Percentiles rank a stretch among this genome's conserved stretches.
Evolutionary conservation across 305 asterid genomes (phyloP).

Genomic region (Coffea humblotiana): DNA sequence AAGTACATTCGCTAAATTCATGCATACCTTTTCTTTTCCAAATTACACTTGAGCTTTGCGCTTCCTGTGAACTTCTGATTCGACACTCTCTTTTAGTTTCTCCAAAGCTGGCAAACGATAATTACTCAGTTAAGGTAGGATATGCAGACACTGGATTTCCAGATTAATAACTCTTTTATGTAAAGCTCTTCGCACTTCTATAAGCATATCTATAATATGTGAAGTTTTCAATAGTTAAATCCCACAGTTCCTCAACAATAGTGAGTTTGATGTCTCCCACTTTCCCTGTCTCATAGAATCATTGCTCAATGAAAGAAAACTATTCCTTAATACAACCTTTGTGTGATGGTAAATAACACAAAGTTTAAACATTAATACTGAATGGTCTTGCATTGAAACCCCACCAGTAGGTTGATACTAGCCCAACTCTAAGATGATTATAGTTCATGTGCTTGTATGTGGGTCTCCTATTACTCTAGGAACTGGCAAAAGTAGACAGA

Average conservation of each 20-base stretch:
- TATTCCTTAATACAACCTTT: not conserved
- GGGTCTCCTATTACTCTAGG: not conserved
- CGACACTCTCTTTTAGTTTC: conserved; percentile 60
- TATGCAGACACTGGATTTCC: not conserved
- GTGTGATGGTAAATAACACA: not conserved
- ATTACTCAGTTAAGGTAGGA: not conserved
- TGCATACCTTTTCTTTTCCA: conserved; percentile 17
- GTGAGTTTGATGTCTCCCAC: not conserved
- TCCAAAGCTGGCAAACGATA: conserved; percentile 57
- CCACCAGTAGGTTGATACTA: not conserved
- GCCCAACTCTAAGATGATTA: not conserved
- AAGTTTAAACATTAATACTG: not conserved
- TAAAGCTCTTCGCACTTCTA: not conserved
- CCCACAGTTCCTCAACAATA: not conserved
- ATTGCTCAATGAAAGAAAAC: not conserved
- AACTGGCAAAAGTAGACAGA: not conserved
- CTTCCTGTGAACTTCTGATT: conserved; percentile 50
- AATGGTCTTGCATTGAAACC: conserved; percentile 1
- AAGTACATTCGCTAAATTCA: not conserved
- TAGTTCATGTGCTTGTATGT: not conserved
- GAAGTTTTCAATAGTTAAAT: not conserved
- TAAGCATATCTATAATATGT: not conserved
- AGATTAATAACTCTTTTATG: not conserved
- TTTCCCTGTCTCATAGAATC: not conserved
- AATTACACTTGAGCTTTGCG: conserved; percentile 31